Conservation (phyloP, 2,329 filamentous ascomycete genomes). For the Penicillium sp. region DNA sequence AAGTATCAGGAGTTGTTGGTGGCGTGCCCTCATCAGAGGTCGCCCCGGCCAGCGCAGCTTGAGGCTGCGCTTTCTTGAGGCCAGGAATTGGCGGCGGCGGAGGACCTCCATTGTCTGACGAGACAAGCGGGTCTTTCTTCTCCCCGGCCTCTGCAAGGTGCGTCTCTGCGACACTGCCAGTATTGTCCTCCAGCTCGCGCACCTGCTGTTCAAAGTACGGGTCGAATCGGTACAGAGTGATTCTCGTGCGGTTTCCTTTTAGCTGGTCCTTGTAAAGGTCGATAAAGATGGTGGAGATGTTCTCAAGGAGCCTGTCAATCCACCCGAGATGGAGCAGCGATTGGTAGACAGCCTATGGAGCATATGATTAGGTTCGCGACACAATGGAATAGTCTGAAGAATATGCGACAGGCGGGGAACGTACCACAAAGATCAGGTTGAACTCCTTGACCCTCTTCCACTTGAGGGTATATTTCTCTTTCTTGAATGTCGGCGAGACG, state of each 20-base stretch:
- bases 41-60: constrained; percentile 40
- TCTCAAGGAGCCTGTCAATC: constrained; percentile 95
- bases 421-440: constrained; percentile 88
- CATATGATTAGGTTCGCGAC: constrained; percentile 17
- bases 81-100: constrained; percentile 51
- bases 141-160: constrained; percentile 37
- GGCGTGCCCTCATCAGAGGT: constrained; percentile 66
- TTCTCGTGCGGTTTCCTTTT: constrained; percentile 70
- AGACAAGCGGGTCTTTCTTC: constrained; percentile 45
- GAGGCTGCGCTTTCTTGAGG: constrained; percentile 49
- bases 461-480: constrained; percentile 90
- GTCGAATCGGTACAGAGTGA: constrained; percentile 80
- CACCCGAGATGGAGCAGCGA: constrained; percentile 91
- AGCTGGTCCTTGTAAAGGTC: constrained; percentile 86
- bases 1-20: constrained; percentile 66
- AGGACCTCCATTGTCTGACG: constrained; percentile 49
- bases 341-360: constrained; percentile 80
- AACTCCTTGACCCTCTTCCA: constrained; percentile 92
- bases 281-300: constrained; percentile 86
- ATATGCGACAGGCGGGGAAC: constrained; percentile 28
- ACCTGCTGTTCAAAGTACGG: constrained; percentile 93
- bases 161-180: constrained; percentile 45
- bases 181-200: constrained; percentile 59
- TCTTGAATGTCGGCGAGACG: constrained; percentile 68
- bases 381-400: not conserved